Conservation (phyloP, 2,329 filamentous ascomycete species). For the Onygenales sp. region DNA sequence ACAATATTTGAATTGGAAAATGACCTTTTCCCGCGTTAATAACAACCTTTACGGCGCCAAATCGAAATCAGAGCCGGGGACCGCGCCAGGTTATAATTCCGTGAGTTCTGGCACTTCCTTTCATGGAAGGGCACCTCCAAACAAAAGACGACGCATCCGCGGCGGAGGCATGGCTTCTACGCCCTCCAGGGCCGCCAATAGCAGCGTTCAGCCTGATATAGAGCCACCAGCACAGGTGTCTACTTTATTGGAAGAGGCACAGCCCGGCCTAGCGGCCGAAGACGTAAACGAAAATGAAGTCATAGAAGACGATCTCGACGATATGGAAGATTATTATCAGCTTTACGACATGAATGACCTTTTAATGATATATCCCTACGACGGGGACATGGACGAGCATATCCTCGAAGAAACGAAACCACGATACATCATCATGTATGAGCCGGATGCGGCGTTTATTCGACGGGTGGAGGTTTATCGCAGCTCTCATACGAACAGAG, state of each 20-base stretch:
- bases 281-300: slow-evolving; percentile 50
- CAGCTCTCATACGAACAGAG: slow-evolving; percentile 81
- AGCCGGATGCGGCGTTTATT: slow-evolving; percentile 90
- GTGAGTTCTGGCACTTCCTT: slow-evolving; percentile 21
- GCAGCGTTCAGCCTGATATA: slow-evolving; percentile 62
- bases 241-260: slow-evolving; percentile 70
- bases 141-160: slow-evolving; percentile 76
- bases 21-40: slow-evolving; percentile 77
- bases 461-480: slow-evolving; percentile 90
- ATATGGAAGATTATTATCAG: slow-evolving; percentile 88
- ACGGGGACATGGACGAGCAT: slow-evolving; percentile 91
- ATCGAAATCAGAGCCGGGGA: slow-evolving; percentile 15
- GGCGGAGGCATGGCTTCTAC: slow-evolving; percentile 53
- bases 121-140: slow-evolving; percentile 60
- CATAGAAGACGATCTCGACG: slow-evolving; percentile 67
- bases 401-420: slow-evolving; percentile 91
- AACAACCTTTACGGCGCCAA: slow-evolving; percentile 27
- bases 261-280: slow-evolving; percentile 68
- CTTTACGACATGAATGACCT: slow-evolving; percentile 86
- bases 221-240: slow-evolving; percentile 77
- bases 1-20: slow-evolving; percentile 84
- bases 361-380: slow-evolving; percentile 83
- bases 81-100: slow-evolving; percentile 15
- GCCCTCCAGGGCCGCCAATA: slow-evolving; percentile 57
- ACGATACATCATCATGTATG: slow-evolving; percentile 96